Conservation (phyloP, 2,329 filamentous ascomycete species). For the Fusarium gaditjirri region DNA sequence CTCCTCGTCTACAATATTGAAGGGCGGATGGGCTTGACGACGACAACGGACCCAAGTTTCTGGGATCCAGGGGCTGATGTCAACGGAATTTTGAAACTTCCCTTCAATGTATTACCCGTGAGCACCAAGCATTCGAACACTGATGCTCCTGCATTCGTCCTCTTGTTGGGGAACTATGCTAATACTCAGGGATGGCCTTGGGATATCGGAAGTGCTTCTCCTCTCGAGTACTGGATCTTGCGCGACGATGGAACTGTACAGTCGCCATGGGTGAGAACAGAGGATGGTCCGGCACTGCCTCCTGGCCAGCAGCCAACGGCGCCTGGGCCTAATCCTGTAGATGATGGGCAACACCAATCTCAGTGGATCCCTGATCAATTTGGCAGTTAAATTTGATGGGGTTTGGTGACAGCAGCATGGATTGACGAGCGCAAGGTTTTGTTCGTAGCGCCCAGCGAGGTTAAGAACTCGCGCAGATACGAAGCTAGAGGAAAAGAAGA, state of each 20-base stretch:
- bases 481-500: too few relatives aligned
- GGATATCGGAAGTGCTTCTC: background rate
- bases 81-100: too few relatives aligned
- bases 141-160: background rate
- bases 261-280: background rate
- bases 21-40: background rate
- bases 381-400: too few relatives aligned
- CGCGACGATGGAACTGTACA: background rate
- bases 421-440: too few relatives aligned
- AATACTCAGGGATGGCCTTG: fast-evolving
- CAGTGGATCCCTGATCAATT: background rate
- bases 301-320: background rate
- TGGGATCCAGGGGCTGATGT: background rate
- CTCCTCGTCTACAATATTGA: fast-evolving
- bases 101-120: background rate
- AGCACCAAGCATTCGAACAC: fast-evolving
- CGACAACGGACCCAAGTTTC: background rate
- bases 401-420: too few relatives aligned
- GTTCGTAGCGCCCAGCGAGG: too few relatives aligned
- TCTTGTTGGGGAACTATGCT: fast-evolving
- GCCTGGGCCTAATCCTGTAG: fast-evolving
- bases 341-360: fast-evolving
- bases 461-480: too few relatives aligned
- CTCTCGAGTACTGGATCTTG: background rate
- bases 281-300: fast-evolving